Conservation (phyloP, 1,284 basidiomycete species). For the Ceratobasidium sp. region DNA sequence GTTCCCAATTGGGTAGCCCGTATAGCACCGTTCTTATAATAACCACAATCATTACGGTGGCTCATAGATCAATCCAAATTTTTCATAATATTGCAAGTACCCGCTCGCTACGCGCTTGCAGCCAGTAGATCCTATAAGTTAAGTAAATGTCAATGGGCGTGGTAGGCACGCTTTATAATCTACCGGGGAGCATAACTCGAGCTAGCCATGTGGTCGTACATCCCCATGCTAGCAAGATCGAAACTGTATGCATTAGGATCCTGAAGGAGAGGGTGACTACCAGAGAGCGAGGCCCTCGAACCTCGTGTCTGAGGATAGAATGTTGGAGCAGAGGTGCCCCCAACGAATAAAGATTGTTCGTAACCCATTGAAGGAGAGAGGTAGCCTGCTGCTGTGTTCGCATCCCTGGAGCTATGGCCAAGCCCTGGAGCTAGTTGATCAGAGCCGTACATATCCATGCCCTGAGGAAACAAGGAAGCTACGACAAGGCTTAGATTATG, state of each 20-base stretch:
- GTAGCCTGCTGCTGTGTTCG: not conserved
- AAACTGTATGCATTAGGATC: not conserved
- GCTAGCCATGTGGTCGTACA: not conserved
- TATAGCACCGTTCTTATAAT: no score
- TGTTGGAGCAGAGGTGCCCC: not conserved
- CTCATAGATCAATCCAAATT: no score
- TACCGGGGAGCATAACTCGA: conserved; percentile 18
- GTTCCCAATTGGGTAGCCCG: no score
- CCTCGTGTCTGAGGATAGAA: not conserved
- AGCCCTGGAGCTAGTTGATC: not conserved
- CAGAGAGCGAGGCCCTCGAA: not conserved
- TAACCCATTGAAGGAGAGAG: not conserved
- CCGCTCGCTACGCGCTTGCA: conserved; percentile 22
- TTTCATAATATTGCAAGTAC: no score
- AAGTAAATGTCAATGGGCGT: not conserved
- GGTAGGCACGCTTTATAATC: no score
- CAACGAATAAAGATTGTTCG: not conserved
- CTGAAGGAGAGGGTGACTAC: not conserved
- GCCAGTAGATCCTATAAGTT: conserved; percentile 18
- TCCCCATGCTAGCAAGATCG: not conserved
- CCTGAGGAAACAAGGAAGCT: not conserved
- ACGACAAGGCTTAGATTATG: not conserved
- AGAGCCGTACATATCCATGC: not conserved
- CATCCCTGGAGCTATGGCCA: not conserved
- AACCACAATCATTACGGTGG: no score